These are phyloP conservation scores for Mycocentrospora acerina DNA, from an alignment of 2,329 filamentous ascomycete genomes.

Conservation along the genomic window DNA sequence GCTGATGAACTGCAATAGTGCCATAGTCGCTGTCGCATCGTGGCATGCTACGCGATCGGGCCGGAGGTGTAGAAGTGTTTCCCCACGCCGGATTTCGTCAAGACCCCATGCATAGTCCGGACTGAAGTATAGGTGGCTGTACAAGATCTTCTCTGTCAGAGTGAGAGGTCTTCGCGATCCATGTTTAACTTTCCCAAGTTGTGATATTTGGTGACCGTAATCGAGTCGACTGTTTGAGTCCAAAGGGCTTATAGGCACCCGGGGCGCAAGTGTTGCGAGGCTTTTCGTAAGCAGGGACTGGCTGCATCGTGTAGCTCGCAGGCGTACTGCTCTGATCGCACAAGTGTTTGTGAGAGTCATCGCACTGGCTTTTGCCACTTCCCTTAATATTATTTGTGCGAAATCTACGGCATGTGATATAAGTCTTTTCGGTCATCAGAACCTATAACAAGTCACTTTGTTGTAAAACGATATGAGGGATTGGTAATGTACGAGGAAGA, in stretches of 20 bases:
- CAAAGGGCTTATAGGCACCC: conserved; percentile 13
- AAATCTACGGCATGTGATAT: conserved; percentile 43
- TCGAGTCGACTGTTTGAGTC: conserved; percentile 9
- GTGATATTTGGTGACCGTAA: conserved; percentile 10
- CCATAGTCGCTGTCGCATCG: conserved; percentile 49
- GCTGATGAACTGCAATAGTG: conserved; percentile 47
- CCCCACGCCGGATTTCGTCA: conserved; percentile 39
- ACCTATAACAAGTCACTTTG: neutral
- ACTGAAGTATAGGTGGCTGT: conserved; percentile 39
- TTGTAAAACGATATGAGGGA: too few relatives aligned
- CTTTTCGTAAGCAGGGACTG: conserved; percentile 43
- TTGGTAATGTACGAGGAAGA: too few relatives aligned
- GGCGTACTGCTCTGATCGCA: conserved; percentile 44
- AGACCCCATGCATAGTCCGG: conserved; percentile 16
- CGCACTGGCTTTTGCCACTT: neutral
- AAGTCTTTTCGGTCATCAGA: conserved; percentile 33
- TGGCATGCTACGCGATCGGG: conserved; percentile 48
- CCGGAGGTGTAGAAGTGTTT: conserved; percentile 41
- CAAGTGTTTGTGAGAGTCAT: conserved; percentile 3
- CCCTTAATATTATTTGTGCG: conserved; percentile 43
- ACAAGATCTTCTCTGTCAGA: conserved; percentile 45
- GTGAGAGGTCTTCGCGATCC: conserved; percentile 32
- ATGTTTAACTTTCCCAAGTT: conserved; percentile 9
- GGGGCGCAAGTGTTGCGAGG: conserved; percentile 8
- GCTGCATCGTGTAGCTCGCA: too few relatives aligned